A percentile compares a stretch with the other conserved stretches of the same genome.
Evolutionary conservation across 1,284 basidiomycete genomes (phyloP).

Genomic region (Clitocybe nebularis): DNA sequence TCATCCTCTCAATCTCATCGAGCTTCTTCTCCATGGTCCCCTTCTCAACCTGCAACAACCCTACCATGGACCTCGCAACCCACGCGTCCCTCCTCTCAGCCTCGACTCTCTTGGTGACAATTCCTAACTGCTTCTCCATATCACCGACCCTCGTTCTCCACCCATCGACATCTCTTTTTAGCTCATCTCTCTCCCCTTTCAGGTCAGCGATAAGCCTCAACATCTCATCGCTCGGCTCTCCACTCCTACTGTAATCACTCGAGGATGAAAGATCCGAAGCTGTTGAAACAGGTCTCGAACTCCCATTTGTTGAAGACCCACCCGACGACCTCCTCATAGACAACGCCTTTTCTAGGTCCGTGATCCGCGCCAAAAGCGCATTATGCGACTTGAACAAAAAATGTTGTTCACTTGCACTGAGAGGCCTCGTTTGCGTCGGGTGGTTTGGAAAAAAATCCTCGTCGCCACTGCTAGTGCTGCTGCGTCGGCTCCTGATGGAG

Average conservation of each 20-base stretch:
- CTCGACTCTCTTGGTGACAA: constrained; percentile 63
- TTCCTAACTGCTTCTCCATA: constrained; percentile 56
- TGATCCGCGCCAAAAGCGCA: constrained; percentile 72
- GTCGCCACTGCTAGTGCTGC: constrained; percentile 25
- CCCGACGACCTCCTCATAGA: constrained; percentile 39
- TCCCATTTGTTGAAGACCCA: constrained; percentile 26
- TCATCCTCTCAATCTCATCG: constrained; percentile 32
- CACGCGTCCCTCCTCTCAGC: constrained; percentile 70
- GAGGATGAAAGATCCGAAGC: constrained; percentile 45
- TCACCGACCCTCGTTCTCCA: constrained; percentile 69
- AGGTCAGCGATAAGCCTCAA: constrained; percentile 67
- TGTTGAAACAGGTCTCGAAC: constrained; percentile 50
- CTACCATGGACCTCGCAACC: constrained; percentile 64
- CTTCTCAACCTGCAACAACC: constrained; percentile 65
- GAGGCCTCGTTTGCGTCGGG: constrained; percentile 41
- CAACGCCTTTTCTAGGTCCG: constrained; percentile 70
- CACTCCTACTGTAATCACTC: constrained; percentile 23
- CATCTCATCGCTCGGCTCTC: constrained; percentile 68
- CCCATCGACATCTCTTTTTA: constrained; percentile 72
- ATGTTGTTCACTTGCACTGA: constrained; percentile 68
- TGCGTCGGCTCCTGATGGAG: constrained; percentile 19
- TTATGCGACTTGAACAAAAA: constrained; percentile 81
- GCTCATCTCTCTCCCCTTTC: constrained; percentile 73
- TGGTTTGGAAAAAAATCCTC: constrained; percentile 37
- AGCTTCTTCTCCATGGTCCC: constrained; percentile 43